Evolutionary conservation across 2,329 filamentous ascomycete genomes (phyloP).

Genomic region (Ophidiomyces ophidiicola): DNA sequence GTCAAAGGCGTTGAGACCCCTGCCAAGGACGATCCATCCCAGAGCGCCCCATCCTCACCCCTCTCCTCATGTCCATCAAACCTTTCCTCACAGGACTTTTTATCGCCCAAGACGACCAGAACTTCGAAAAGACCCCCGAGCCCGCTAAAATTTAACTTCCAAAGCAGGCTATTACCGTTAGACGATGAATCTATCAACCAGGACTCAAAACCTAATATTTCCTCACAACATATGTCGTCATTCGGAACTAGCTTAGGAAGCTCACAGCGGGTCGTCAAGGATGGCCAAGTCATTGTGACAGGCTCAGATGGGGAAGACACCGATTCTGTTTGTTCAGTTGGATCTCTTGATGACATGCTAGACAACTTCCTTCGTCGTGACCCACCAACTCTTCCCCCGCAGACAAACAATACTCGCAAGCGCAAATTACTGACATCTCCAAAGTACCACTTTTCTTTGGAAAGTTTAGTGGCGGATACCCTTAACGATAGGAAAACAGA

Average conservation of each 20-base stretch:
- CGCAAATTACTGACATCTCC: conserved; percentile 19
- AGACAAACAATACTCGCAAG: conserved; percentile 15
- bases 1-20: too few relatives aligned
- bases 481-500: conserved; percentile 48
- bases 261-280: conserved; percentile 33
- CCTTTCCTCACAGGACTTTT: conserved; percentile 8
- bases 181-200: neutral
- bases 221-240: conserved; percentile 4
- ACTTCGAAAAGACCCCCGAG: neutral
- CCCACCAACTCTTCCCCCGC: conserved; percentile 1
- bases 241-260: conserved; percentile 10
- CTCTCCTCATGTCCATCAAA: conserved; percentile 11
- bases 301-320: conserved; percentile 62
- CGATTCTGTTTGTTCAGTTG: conserved; percentile 44
- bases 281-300: conserved; percentile 43
- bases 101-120: conserved; percentile 2
- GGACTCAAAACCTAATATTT: neutral
- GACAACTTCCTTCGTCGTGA: conserved; percentile 18
- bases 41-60: conserved; percentile 4
- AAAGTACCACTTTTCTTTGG: conserved; percentile 53
- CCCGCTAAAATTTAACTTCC: neutral
- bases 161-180: neutral
- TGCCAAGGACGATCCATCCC: neutral
- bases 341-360: conserved; percentile 44
- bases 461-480: conserved; percentile 49